Percentiles rank a stretch among this genome's conserved stretches.
Conservation (phyloP, 192 early-diverging fungal genomes). For the Lunasporangiospora selenospora region DNA sequence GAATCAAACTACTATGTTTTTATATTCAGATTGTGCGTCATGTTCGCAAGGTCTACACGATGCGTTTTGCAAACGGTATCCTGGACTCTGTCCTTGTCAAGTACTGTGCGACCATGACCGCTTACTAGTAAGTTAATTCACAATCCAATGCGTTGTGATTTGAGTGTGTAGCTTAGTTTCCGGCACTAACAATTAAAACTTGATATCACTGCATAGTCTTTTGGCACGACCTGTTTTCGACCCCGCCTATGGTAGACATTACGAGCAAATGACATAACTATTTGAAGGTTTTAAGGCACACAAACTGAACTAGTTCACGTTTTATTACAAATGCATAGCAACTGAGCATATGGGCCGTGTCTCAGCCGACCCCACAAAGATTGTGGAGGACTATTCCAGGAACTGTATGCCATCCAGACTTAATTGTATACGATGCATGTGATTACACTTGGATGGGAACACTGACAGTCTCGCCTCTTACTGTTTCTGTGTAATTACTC, state of each 20-base stretch:
- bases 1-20: not conserved
- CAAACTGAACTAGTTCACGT: not conserved
- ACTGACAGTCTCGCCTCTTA: too few species aligned
- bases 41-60: conserved; percentile 63
- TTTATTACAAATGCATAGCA: conserved; percentile 38
- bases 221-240: conserved; percentile 67
- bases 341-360: conserved; percentile 61
- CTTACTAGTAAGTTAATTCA: conserved; percentile 71
- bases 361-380: conserved; percentile 58
- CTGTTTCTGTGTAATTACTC: not conserved
- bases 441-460: too few species aligned
- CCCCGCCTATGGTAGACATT: conserved; percentile 63
- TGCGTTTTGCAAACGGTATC: conserved; percentile 68
- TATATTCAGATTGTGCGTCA: conserved; percentile 51
- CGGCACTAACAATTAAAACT: too few species aligned
- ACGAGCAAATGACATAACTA: too few species aligned
- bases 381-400: conserved; percentile 67
- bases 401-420: conserved; percentile 54
- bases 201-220: conserved; percentile 60
- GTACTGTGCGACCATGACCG: conserved; percentile 71
- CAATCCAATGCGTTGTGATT: too few species aligned
- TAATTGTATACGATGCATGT: too few species aligned
- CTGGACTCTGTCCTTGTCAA: conserved; percentile 71
- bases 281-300: not conserved
- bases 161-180: too few species aligned